Base-by-base conservation (phyloP, 208 protist species). In the Trypanosoma melophagium region DNA sequence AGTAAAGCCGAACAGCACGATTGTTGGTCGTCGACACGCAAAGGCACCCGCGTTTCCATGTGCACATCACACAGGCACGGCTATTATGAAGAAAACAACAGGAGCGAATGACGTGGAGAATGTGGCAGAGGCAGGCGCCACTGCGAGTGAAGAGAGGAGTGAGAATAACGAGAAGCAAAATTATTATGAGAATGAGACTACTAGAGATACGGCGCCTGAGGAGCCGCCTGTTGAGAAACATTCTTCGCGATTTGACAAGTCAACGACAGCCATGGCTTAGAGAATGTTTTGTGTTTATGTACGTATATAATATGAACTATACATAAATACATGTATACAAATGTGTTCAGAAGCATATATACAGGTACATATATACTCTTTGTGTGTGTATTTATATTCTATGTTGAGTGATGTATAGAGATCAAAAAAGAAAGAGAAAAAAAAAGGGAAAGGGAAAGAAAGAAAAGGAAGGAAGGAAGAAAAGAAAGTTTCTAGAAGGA, bases 1-100 rank as follows among this genome's bases (percentile, higher is more conserved):
- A n/a, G 59, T 82, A 19, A 85, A 84, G 64, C 38, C 78, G 28
- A 80, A 89, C 76, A 83, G 80, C 58, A 79, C 73, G 12, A 83
- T 95, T 35, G 84, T 95, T 9, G 89, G 89, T 25, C 57, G 69
- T 44, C 83, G 89, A 53, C 35, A 92, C 71, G 81, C 79, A 0
- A 79, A 81, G 54, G 66, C 79, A 44, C 82, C 86, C 17, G 74
- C 75, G 47, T 91, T 95, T 38, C 73, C 75, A 17, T 84, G 79
- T 60, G 65, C 69, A 16, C 69, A 74, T 38, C 35, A 19, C 1
- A 16, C 5, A 49, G 31, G 38, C 13, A 21, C 13, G 1, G 51
- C 38, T 22, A 41, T 12, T 14, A 44, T 47, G 10, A 47, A n/a
- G 42, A 10, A 17, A 17, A 47, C 42, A 2, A 47, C 42, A 17